Evolutionary conservation across 495 filamentous ascomycete species (phyloP), one percentile per base, ranked within the genome.

Genomic region (Aspergillus conjunctus): DNA sequence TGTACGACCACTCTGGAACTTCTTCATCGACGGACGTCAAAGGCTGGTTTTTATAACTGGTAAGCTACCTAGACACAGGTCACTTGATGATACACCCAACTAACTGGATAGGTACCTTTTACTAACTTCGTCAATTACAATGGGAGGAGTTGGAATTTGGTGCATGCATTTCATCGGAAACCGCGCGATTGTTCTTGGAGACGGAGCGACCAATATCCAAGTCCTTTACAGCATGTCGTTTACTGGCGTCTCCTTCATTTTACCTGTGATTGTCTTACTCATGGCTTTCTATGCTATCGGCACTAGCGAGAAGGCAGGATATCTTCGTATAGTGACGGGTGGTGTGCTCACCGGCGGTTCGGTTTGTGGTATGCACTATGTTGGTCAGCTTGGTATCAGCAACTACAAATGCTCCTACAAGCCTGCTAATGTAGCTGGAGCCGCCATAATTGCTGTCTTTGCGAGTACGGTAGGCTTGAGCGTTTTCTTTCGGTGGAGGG

Each of bases 331-430:
- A 15, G 46, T 75, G n/a, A 61, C 81, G 0, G 87, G 87, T 26
- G 91, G 92, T 1, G 58, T 83, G 5, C 72, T 92, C 44, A 86
- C 88, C 0, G 92, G 92, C 7, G 73, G 83, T 3, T 84, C 89
- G 18, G 87, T 95, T 54, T 89, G 88, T 56, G 93, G 88, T 5
- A 96, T 96, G 93, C 91, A 96, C 69, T 97, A 96, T 64, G 75
- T 95, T 46, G 91, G 91, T 26, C 90, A 95, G 66, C 81, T 88
- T 12, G 90, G 92, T 34, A 92, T 94, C 63, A 75, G 78, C 14
- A 94, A 96, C 70, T 97, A 96, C 67, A 63, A 65, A 7, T 84
- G 87, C 64, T 62, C 67, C 11, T 92, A 93, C 60, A 33, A 63
- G 8, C 62, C 72, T 11, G 71, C 68, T 6, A 83, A 85, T 66